These are phyloP conservation scores for Lentinula novae-zelandiae DNA, from an alignment of 1,284 basidiomycete species.

Conservation along the genomic window DNA sequence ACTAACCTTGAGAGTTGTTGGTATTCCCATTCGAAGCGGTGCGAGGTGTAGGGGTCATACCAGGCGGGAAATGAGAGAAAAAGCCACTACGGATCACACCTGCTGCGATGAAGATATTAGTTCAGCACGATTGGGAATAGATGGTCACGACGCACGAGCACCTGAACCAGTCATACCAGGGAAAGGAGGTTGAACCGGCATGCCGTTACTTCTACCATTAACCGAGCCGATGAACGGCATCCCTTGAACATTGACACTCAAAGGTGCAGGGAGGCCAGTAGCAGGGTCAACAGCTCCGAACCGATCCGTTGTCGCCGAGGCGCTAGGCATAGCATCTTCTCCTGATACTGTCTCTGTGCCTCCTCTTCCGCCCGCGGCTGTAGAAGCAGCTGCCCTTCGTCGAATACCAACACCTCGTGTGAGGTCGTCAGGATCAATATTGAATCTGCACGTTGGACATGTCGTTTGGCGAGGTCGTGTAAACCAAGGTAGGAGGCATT, in stretches of 20 bases:
- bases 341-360: not conserved
- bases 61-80: not conserved
- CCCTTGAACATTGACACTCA: not conserved
- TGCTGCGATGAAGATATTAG: not conserved
- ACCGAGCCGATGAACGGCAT: not conserved
- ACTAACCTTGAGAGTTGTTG: not conserved
- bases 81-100: not conserved
- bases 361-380: not conserved
- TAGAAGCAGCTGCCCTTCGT: conserved; percentile 1
- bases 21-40: not conserved
- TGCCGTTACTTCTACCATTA: not conserved
- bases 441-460: conserved; percentile 76
- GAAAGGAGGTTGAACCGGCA: not conserved
- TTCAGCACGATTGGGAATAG: not conserved
- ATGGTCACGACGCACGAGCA: not conserved
- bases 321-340: not conserved
- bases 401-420: conserved; percentile 27
- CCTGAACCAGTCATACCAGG: not conserved
- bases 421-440: conserved; percentile 72
- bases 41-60: not conserved
- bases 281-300: not conserved
- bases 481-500: conserved; percentile 78
- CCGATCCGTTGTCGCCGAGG: not conserved
- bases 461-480: conserved; percentile 71
- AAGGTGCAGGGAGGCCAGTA: not conserved